phyloP scores from a whole-genome alignment of 164 flowering plant genomes.

The Brasenia schreberi region DNA sequence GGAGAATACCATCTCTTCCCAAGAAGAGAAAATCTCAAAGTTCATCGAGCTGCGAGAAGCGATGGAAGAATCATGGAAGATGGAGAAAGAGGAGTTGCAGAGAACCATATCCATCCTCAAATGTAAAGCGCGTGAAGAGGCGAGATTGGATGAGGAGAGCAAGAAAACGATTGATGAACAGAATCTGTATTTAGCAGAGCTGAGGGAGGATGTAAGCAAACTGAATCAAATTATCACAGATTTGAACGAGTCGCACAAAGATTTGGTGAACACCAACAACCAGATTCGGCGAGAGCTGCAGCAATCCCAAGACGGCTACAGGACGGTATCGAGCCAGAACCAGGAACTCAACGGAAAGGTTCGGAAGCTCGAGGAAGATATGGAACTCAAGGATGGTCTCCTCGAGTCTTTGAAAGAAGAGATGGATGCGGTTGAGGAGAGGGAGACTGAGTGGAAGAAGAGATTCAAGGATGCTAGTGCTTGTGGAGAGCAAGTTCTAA shows the following conservation, averaged over 20 bases:
- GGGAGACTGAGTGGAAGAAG: not conserved
- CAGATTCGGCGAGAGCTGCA: not conserved
- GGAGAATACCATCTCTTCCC: not conserved
- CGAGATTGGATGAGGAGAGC: not conserved
- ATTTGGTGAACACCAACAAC: not conserved
- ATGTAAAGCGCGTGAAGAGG: not conserved
- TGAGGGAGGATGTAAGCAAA: not conserved
- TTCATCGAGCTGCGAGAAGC: not conserved
- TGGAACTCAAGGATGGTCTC: not conserved
- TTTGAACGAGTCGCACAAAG: not conserved
- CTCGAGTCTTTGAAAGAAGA: not conserved
- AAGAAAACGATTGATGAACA: not conserved
- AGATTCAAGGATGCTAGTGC: not conserved
- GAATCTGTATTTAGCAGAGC: not conserved
- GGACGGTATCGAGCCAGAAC: not conserved
- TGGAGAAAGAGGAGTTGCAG: not conserved
- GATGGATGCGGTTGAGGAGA: not conserved
- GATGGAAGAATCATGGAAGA: not conserved
- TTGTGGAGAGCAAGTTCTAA: not conserved
- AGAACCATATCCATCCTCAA: not conserved
- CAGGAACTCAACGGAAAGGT: not conserved
- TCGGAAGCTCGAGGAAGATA: not conserved
- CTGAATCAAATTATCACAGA: not conserved
- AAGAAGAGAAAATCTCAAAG: not conserved
- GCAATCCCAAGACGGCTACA: not conserved